Base-by-base conservation (phyloP, 2,329 filamentous ascomycete genomes). In the Drechslerella dactyloides region DNA sequence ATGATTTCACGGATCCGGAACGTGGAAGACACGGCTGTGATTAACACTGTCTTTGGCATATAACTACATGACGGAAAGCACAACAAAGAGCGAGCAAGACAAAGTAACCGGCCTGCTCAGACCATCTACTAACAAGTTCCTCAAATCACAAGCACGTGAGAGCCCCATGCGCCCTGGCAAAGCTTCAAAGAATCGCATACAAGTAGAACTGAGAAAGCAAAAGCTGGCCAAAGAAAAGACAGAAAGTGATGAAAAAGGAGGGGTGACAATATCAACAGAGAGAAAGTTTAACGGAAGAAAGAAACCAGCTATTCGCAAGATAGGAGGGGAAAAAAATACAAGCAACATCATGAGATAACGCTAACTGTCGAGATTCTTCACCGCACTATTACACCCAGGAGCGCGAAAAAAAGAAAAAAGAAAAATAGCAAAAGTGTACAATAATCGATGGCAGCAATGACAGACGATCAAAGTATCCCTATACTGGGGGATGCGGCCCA, bases 291-390 rank as follows among this genome's bases (percentile, higher is more conserved):
- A 21, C 5, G 11, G 8, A 19, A 19, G 8, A 15, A 21, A 19
- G 8, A 48, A 21, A 19, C 17, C 17, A 48, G 44, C 44, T 48
- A 48, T 48, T 8, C 44, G 19, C 15, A 48, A 10, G n/a, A 19
- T 21, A 11, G 8, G n/a, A 21, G 19, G 21, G 11, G 19, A 19
- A 19, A 21, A 10, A 48, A 21, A 48, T 21, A 3, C 11, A 48
- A 23, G 44, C 17, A 2, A 48, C 3, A 48, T 48, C 44, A 21
- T 48, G 44, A 48, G 44, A 48, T 48, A 48, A 23, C 44, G 44
- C 44, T 48, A 48, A 48, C 44, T 48, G 44, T 48, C 15, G 44
- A 48, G n/a, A 48, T 21, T 48, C 44, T 48, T 48, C 44, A 48
- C 13, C 40, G 15, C 35, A 48, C 17, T 10, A 19, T 21, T 48